These are phyloP conservation scores for Cytospora schulzeri DNA, from an alignment of 2,329 filamentous ascomycete genomes.

Conservation along the genomic window DNA sequence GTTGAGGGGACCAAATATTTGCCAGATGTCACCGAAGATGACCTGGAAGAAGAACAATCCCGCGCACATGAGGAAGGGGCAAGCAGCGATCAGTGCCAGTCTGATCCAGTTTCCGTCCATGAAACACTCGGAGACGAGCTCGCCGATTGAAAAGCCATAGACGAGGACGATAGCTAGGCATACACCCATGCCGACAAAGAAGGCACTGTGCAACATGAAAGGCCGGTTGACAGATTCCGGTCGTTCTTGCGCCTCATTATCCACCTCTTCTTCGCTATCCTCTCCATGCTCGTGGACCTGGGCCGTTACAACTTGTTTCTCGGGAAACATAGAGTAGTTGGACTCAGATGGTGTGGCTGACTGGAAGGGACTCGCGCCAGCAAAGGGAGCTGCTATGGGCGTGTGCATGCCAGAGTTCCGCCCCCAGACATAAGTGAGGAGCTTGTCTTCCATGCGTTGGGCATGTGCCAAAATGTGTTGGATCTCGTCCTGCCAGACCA, in stretches of 20 bases:
- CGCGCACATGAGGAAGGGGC: conserved; percentile 42
- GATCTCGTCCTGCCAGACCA: conserved; percentile 48
- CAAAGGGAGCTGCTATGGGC: conserved; percentile 25
- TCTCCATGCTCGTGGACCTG: conserved; percentile 21
- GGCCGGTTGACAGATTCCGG: conserved; percentile 46
- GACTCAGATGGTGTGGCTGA: conserved; percentile 29
- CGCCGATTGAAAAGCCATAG: conserved; percentile 40
- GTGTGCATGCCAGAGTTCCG: conserved; percentile 17
- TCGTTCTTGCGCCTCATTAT: conserved; percentile 33
- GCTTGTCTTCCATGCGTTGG: conserved; percentile 38
- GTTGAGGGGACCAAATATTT: conserved; percentile 53
- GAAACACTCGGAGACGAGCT: conserved; percentile 43
- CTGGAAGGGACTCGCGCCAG: conserved; percentile 25
- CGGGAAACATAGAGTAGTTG: conserved; percentile 26
- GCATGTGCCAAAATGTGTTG: conserved; percentile 44
- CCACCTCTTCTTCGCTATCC: conserved; percentile 33
- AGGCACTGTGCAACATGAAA: conserved; percentile 39
- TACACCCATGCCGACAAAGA: conserved; percentile 44
- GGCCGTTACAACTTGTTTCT: conserved; percentile 28
- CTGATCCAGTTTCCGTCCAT: conserved; percentile 43
- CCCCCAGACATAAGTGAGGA: conserved; percentile 39
- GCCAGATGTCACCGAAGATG: conserved; percentile 42
- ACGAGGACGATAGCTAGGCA: conserved; percentile 42
- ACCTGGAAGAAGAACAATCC: conserved; percentile 49
- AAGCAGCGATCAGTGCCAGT: conserved; percentile 39